Conservation (phyloP, 2,329 filamentous ascomycete species). For the Lachnellula cervina region DNA sequence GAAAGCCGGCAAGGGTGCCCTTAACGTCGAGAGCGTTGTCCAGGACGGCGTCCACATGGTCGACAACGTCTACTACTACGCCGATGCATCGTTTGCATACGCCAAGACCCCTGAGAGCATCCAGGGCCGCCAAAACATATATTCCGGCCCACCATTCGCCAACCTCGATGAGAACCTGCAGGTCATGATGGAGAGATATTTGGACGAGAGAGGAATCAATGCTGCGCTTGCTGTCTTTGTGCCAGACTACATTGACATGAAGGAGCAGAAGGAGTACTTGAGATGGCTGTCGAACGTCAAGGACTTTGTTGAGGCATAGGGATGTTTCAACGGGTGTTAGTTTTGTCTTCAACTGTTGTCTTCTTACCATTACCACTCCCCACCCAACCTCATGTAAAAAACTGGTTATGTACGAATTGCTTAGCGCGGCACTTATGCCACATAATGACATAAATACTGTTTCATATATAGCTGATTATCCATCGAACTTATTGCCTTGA, state of each 20-base stretch:
- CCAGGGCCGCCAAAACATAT: slow-evolving; percentile 71
- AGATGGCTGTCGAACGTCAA: slow-evolving; percentile 85
- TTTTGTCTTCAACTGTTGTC: slow-evolving; percentile 21
- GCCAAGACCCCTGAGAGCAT: slow-evolving; percentile 70
- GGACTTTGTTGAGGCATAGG: slow-evolving; percentile 70
- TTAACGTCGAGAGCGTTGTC: slow-evolving; percentile 80
- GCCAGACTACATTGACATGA: slow-evolving; percentile 93
- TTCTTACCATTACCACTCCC: slow-evolving; percentile 26
- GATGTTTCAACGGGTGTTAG: slow-evolving; percentile 2
- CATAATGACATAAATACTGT: slow-evolving; percentile 13
- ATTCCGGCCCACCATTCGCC: slow-evolving; percentile 87
- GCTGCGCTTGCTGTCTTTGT: slow-evolving; percentile 83
- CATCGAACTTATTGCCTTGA: neutral
- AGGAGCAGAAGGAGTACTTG: slow-evolving; percentile 98
- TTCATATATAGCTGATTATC: neutral
- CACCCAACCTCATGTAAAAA: slow-evolving; percentile 14
- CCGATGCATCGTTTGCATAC: slow-evolving; percentile 71
- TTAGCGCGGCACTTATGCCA: slow-evolving; percentile 7
- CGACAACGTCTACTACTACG: slow-evolving; percentile 87
- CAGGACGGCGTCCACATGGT: slow-evolving; percentile 83
- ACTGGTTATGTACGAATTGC: slow-evolving; percentile 6
- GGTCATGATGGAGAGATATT: slow-evolving; percentile 83
- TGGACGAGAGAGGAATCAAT: slow-evolving; percentile 91
- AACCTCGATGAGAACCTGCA: slow-evolving; percentile 96
- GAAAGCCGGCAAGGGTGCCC: slow-evolving; percentile 77